Evolutionary conservation across 495 filamentous ascomycete genomes (phyloP).

Genomic region (Tuber calosporum): DNA sequence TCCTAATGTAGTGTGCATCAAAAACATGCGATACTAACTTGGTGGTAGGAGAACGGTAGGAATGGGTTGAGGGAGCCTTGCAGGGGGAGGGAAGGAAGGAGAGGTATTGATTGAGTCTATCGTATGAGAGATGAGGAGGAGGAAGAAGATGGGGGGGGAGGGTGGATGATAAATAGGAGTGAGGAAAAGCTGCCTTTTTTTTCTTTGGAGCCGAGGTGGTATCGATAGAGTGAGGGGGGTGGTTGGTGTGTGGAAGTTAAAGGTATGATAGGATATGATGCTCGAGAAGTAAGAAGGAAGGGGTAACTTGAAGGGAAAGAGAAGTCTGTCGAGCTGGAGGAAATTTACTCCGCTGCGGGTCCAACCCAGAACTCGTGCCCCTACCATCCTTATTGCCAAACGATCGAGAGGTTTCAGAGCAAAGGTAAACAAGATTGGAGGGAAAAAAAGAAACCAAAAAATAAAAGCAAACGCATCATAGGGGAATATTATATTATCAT

Average conservation of each 20-base stretch:
- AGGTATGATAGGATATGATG: not conserved
- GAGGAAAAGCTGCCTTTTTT: not conserved
- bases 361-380: not conserved
- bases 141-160: not conserved
- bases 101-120: not conserved
- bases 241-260: not conserved
- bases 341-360: not conserved
- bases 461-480: not conserved
- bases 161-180: not conserved
- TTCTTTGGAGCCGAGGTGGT: not conserved
- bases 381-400: not conserved
- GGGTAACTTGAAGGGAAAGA: not conserved
- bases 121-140: not conserved
- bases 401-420: not conserved
- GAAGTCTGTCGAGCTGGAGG: not conserved
- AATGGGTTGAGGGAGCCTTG: not conserved
- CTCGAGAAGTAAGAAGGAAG: too few species aligned
- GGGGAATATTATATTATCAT: not conserved
- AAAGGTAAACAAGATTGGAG: not conserved
- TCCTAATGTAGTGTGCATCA: not conserved
- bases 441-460: not conserved
- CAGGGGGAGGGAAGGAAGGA: not conserved
- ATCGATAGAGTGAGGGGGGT: constrained; percentile 1
- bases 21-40: not conserved
- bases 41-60: not conserved